phyloP scores from a whole-genome alignment of 305 asterid species.

The Plantago coronopus region DNA sequence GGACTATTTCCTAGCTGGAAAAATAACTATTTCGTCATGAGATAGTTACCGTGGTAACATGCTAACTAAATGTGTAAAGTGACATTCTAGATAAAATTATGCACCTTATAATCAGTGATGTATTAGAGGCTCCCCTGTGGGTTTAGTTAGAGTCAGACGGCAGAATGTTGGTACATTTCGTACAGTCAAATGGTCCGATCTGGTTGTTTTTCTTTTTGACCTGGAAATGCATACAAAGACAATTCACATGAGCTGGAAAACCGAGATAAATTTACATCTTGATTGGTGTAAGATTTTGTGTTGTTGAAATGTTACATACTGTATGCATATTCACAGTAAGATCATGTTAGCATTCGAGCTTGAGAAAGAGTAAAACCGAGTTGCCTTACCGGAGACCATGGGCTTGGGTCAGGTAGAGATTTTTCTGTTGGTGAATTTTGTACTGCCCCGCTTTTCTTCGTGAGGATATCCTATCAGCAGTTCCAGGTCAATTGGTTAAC shows the following conservation, averaged over 20 bases:
- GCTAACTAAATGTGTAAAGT: not conserved
- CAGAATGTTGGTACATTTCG: conserved; percentile 47
- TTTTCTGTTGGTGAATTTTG: conserved; percentile 93
- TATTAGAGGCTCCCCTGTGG: conserved; percentile 29
- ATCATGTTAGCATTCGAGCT: not conserved
- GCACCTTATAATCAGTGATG: conserved; percentile 27
- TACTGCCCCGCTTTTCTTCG: conserved; percentile 81
- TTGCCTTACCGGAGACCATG: conserved; percentile 92
- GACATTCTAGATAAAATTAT: conserved; percentile 26
- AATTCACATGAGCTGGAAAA: conserved; percentile 20
- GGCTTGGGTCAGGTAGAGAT: conserved; percentile 79
- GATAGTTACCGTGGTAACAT: conserved; percentile 12
- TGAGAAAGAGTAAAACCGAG: conserved; percentile 19
- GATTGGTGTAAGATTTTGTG: too few relatives aligned
- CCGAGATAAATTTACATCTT: too few relatives aligned
- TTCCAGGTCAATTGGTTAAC: conserved; percentile 15
- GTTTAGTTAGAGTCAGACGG: conserved; percentile 38
- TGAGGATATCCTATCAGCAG: conserved; percentile 64
- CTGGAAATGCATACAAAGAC: conserved; percentile 39
- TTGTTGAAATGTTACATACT: not conserved
- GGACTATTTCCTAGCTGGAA: conserved; percentile 1
- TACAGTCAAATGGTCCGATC: conserved; percentile 84
- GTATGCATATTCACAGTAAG: conserved; percentile 4
- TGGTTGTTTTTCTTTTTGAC: conserved; percentile 70
- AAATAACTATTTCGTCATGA: conserved; percentile 10